Evolutionary conservation across 2,329 filamentous ascomycete genomes (phyloP).

Genomic region (Chrysoporthe puriensis): DNA sequence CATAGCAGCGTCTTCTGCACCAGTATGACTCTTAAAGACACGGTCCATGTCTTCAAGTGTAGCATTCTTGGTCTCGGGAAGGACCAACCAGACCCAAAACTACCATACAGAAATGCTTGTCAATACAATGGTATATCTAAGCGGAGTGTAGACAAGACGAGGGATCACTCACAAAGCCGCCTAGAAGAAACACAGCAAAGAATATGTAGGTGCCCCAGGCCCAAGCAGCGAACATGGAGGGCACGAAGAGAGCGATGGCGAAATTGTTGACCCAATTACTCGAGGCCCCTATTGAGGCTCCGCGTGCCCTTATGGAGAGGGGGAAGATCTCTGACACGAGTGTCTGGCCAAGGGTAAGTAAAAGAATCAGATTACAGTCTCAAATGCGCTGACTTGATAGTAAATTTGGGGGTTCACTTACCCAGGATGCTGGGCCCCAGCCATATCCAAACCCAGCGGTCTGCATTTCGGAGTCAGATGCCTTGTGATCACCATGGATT

Average conservation of each 20-base stretch:
- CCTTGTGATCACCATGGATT: not conserved
- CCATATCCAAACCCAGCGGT: conserved; percentile 26
- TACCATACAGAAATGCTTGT: not conserved
- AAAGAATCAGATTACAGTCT: not conserved
- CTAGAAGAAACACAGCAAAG: conserved; percentile 54
- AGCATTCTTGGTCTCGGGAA: conserved; percentile 60
- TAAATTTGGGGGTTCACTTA: not conserved
- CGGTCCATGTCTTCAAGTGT: conserved; percentile 59
- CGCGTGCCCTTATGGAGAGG: conserved; percentile 42
- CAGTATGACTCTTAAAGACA: conserved; percentile 49
- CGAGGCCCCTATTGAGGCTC: conserved; percentile 46
- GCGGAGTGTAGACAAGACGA: not conserved
- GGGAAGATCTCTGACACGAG: conserved; percentile 45
- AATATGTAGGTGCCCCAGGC: conserved; percentile 61
- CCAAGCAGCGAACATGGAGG: conserved; percentile 45
- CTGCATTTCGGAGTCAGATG: not conserved
- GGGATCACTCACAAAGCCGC: conserved; percentile 40
- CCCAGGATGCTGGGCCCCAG: conserved; percentile 31
- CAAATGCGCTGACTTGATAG: too few species aligned
- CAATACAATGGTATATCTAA: not conserved
- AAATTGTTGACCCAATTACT: conserved; percentile 54
- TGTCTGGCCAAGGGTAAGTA: conserved; percentile 31
- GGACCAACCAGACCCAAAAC: conserved; percentile 51
- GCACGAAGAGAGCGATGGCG: conserved; percentile 49
- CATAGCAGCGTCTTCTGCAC: conserved; percentile 34